Evolutionary conservation across 352 stramenopile genomes (phyloP).

Genomic region (Globisporangium abappressorium): DNA sequence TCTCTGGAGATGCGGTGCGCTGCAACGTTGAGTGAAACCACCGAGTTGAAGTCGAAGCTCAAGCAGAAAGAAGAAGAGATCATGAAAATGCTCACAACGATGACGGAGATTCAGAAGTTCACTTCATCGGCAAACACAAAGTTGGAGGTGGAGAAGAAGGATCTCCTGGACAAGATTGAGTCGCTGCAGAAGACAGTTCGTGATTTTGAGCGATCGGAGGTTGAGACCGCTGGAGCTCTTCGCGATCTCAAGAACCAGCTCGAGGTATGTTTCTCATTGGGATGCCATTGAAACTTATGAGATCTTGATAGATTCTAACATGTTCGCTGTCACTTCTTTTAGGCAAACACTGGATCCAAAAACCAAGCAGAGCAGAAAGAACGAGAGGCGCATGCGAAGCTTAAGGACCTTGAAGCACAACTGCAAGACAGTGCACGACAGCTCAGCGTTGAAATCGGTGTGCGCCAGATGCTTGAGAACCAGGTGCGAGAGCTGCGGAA

Average conservation of each 20-base stretch:
- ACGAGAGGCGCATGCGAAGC: conserved; percentile 25
- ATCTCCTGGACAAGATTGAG: conserved; percentile 60
- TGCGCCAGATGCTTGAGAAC: conserved; percentile 68
- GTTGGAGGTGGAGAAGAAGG: conserved; percentile 65
- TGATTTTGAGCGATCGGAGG: conserved; percentile 51
- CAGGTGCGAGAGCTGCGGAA: conserved; percentile 70
- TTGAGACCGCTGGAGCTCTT: conserved; percentile 35
- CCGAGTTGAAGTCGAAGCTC: conserved; percentile 56
- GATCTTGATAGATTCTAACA: conserved; percentile 1
- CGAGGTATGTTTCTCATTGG: conserved; percentile 26
- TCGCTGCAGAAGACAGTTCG: conserved; percentile 44
- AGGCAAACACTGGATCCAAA: conserved; percentile 28
- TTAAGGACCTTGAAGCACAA: conserved; percentile 48
- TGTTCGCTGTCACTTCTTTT: not conserved
- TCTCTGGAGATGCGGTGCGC: conserved; percentile 47
- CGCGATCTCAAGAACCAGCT: conserved; percentile 51
- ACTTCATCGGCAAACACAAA: conserved; percentile 60
- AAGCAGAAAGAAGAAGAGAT: conserved; percentile 70
- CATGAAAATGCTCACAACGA: conserved; percentile 55
- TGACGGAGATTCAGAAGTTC: conserved; percentile 79
- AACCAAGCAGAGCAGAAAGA: conserved; percentile 35
- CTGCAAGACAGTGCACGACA: conserved; percentile 58
- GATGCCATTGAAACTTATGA: not conserved
- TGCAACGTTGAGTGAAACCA: conserved; percentile 30
- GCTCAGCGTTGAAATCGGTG: conserved; percentile 52